Evolutionary conservation across 2,329 filamentous ascomycete genomes (phyloP).

Genomic region (Acarospora socialis): DNA sequence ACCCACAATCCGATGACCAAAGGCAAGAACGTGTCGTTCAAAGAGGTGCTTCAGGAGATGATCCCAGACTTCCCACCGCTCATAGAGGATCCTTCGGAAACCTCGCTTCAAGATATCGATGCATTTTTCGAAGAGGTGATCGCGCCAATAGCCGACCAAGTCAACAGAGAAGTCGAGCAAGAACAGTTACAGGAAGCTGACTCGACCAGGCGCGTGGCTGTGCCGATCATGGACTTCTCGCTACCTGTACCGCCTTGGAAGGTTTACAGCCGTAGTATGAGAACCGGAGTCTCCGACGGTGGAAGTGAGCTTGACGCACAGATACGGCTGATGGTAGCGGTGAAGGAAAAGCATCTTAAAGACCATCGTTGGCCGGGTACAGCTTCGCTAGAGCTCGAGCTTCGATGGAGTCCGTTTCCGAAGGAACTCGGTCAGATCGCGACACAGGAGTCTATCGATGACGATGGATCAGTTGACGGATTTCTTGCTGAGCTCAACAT

Average conservation of each 20-base stretch:
- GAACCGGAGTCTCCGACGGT: too few relatives aligned
- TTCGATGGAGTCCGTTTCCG: conserved; percentile 36
- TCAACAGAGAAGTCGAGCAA: conserved; percentile 23
- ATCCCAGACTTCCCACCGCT: conserved; percentile 20
- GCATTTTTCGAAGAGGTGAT: conserved; percentile 23
- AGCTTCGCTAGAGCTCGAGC: conserved; percentile 24
- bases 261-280: background rate
- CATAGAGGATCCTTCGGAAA: conserved; percentile 14
- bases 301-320: conserved; percentile 20
- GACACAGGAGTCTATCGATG: conserved; percentile 26
- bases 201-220: conserved; percentile 31
- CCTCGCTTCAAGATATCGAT: conserved; percentile 16
- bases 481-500: conserved; percentile 22
- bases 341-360: conserved; percentile 21
- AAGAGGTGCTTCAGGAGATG: conserved; percentile 22
- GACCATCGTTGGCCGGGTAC: conserved; percentile 27
- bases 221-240: conserved; percentile 34
- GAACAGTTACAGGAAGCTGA: conserved; percentile 34
- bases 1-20: conserved; percentile 20
- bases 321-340: conserved; percentile 20
- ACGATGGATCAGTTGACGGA: conserved; percentile 24
- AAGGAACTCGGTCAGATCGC: conserved; percentile 24
- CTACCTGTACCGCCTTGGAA: conserved; percentile 35
- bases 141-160: conserved; percentile 23
- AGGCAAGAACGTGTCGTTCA: conserved; percentile 16